Conservation (phyloP, 2,329 filamentous ascomycete species). For the Penicillium brevicompactum region DNA sequence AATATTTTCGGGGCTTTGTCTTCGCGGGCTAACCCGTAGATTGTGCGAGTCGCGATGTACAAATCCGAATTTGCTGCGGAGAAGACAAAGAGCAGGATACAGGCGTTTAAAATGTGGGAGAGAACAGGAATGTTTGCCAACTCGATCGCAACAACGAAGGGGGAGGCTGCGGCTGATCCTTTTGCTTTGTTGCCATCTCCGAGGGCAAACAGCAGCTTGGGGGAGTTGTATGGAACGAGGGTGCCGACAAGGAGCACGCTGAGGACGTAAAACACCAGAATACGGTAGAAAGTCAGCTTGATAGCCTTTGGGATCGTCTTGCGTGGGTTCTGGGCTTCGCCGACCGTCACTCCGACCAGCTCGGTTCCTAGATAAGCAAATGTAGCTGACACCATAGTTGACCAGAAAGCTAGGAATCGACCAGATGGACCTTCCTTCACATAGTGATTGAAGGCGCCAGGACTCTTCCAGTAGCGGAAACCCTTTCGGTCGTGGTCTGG, state of each 20-base stretch:
- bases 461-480: slow-evolving; percentile 63
- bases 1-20: slow-evolving; percentile 73
- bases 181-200: slow-evolving; percentile 30
- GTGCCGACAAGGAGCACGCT: slow-evolving; percentile 71
- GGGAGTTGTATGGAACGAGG: slow-evolving; percentile 68
- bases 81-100: slow-evolving; percentile 75
- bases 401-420: slow-evolving; percentile 5
- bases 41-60: slow-evolving; percentile 72
- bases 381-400: slow-evolving; percentile 43
- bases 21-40: slow-evolving; percentile 72
- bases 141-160: slow-evolving; percentile 74
- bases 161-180: slow-evolving; percentile 63
- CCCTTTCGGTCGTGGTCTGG: slow-evolving; percentile 69
- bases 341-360: slow-evolving; percentile 62
- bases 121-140: slow-evolving; percentile 64
- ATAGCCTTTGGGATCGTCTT: slow-evolving; percentile 70
- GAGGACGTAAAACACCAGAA: slow-evolving; percentile 72
- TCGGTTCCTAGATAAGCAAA: slow-evolving; percentile 69
- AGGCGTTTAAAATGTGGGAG: slow-evolving; percentile 71
- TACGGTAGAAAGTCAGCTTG: slow-evolving; percentile 73
- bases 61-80: slow-evolving; percentile 76
- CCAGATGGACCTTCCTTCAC: slow-evolving; percentile 10
- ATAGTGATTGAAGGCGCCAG: slow-evolving; percentile 39
- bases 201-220: slow-evolving; percentile 56
- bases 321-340: slow-evolving; percentile 69